A percentile compares a stretch with the other conserved stretches of the same genome.
Evolutionary conservation across 192 early-diverging fungal genomes (phyloP).

Genomic region (Entomortierella parvispora): DNA sequence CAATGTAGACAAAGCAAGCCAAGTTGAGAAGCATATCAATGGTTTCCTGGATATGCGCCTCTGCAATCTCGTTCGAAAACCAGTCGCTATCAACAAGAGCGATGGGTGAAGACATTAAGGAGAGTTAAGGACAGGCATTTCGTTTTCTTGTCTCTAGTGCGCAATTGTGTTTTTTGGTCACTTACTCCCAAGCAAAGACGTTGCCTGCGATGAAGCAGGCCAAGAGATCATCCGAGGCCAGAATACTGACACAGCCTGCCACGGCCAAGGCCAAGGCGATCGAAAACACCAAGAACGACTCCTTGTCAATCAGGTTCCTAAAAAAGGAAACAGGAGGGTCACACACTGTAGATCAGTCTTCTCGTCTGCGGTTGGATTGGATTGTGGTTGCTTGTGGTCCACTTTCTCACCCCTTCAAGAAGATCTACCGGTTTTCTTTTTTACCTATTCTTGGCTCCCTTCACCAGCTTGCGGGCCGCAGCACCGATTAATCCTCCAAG

Average conservation of each 20-base stretch:
- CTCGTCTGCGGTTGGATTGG: too few relatives aligned
- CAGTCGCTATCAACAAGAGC: too few relatives aligned
- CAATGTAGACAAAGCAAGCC: slow-evolving; percentile 91
- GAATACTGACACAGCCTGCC: slow-evolving; percentile 67
- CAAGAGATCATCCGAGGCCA: slow-evolving; percentile 73
- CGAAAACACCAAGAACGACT: slow-evolving; percentile 76
- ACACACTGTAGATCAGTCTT: neutral
- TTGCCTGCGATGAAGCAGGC: slow-evolving; percentile 76
- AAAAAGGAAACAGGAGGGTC: neutral
- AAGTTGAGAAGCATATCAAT: slow-evolving; percentile 87
- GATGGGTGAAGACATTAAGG: neutral
- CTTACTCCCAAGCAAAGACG: slow-evolving; percentile 79
- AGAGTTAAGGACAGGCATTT: neutral
- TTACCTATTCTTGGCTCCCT: slow-evolving; percentile 67
- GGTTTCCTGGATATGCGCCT: slow-evolving; percentile 84
- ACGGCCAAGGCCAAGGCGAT: slow-evolving; percentile 75
- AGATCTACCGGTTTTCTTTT: slow-evolving; percentile 5
- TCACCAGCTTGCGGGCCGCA: slow-evolving; percentile 69
- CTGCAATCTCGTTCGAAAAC: slow-evolving; percentile 82
- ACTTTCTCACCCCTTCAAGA: neutral
- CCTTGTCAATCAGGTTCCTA: slow-evolving; percentile 75
- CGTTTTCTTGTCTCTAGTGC: neutral
- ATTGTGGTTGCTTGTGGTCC: too few relatives aligned
- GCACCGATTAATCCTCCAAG: slow-evolving; percentile 81
- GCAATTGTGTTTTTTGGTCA: neutral